These are phyloP conservation scores for Sporobolomyces pararoseus DNA, from an alignment of 768 basidiomycete species.

Conservation along the genomic window DNA sequence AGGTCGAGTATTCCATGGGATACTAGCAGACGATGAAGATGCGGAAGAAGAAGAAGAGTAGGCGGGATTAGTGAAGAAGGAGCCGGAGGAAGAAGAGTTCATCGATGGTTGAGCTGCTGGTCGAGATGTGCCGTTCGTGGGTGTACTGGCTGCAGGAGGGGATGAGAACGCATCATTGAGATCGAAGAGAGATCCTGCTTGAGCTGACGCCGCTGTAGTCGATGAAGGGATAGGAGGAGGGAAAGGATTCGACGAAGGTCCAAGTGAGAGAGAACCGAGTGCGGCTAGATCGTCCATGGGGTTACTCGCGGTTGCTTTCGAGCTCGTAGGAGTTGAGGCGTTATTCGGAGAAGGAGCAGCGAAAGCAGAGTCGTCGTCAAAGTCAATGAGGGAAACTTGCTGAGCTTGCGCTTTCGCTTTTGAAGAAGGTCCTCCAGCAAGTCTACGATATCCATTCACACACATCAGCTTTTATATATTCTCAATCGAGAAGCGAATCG, in stretches of 20 bases:
- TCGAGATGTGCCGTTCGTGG: neutral
- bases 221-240: neutral
- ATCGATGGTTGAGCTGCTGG: neutral
- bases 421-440: slow-evolving; percentile 17
- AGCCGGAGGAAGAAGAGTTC: neutral
- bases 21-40: slow-evolving; percentile 14
- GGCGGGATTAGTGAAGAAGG: slow-evolving; percentile 35
- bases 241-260: slow-evolving; percentile 16
- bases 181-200: slow-evolving; percentile 30
- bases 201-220: neutral
- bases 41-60: neutral
- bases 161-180: slow-evolving; percentile 32
- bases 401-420: slow-evolving; percentile 33
- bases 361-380: slow-evolving; percentile 40
- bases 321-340: neutral
- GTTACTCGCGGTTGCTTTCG: neutral
- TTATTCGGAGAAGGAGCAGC: neutral
- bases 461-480: too few relatives aligned
- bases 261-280: slow-evolving; percentile 47
- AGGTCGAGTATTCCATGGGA: slow-evolving; percentile 16
- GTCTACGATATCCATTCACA: neutral
- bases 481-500: neutral
- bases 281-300: slow-evolving; percentile 60
- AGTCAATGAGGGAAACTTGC: slow-evolving; percentile 42
- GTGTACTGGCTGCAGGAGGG: neutral